These are phyloP conservation scores for Licmophora abbreviata DNA, from an alignment of 108 stramenopile species.

Conservation along the genomic window DNA sequence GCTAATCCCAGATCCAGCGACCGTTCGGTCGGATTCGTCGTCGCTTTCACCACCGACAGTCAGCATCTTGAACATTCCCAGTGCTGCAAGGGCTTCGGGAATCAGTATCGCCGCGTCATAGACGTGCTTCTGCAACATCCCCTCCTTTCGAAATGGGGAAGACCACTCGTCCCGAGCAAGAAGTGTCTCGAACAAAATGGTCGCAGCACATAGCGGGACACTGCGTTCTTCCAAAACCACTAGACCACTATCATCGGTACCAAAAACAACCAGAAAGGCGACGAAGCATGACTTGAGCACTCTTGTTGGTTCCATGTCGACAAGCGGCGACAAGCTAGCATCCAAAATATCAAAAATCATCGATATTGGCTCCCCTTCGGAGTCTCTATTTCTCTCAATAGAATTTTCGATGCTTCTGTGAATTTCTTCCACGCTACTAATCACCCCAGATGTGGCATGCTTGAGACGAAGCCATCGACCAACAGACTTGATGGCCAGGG, in stretches of 20 bases:
- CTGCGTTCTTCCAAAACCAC: constrained; percentile 26
- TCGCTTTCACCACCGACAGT: too few species aligned
- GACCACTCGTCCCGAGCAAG: constrained; percentile 37
- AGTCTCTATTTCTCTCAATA: too few species aligned
- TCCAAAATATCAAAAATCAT: constrained; percentile 65
- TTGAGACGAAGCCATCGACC: constrained; percentile 71
- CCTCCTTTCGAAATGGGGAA: constrained; percentile 36
- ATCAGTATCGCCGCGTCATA: constrained; percentile 50
- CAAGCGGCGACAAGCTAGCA: constrained; percentile 52
- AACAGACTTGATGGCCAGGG: constrained; percentile 57
- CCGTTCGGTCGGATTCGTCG: constrained; percentile 18
- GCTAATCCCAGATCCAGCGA: constrained; percentile 1
- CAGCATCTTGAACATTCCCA: constrained; percentile 50
- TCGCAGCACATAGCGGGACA: constrained; percentile 44
- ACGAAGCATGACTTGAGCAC: constrained; percentile 66
- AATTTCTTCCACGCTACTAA: constrained; percentile 32
- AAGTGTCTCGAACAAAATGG: constrained; percentile 45
- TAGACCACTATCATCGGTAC: constrained; percentile 22
- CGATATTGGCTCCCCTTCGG: constrained; percentile 24
- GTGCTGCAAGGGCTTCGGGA: constrained; percentile 57
- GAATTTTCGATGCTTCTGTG: constrained; percentile 41
- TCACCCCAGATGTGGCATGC: constrained; percentile 50
- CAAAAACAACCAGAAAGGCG: constrained; percentile 57
- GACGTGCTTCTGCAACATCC: too few species aligned
- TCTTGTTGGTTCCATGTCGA: constrained; percentile 52